These are phyloP conservation scores for Populus davidiana DNA, from an alignment of 345 rosid species.

Conservation along the genomic window DNA sequence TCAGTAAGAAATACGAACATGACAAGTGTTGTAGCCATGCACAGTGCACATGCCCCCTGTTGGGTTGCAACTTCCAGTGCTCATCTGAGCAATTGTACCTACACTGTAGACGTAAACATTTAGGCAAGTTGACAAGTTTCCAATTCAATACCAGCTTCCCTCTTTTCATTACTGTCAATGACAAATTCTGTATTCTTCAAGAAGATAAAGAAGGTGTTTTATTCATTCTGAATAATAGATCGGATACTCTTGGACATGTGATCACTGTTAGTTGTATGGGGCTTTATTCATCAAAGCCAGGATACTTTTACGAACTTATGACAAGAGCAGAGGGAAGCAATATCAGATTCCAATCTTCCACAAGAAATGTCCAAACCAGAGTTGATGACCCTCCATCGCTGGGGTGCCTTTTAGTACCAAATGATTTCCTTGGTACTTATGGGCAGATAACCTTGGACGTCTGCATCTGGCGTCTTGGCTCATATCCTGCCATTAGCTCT, in stretches of 20 bases:
- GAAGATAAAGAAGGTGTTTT: slow-evolving; percentile 18
- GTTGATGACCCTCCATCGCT: slow-evolving; percentile 1
- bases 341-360: slow-evolving; percentile 18
- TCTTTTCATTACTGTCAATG: slow-evolving; percentile 1
- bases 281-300: slow-evolving; percentile 9
- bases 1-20: slow-evolving; percentile 22
- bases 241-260: slow-evolving; percentile 9
- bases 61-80: slow-evolving; percentile 29
- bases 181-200: slow-evolving; percentile 27
- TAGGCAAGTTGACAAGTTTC: slow-evolving; percentile 15
- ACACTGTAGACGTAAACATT: slow-evolving; percentile 31
- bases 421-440: slow-evolving; percentile 5
- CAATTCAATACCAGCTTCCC: neutral
- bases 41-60: slow-evolving; percentile 40
- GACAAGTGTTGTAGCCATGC: slow-evolving; percentile 26
- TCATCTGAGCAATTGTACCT: slow-evolving; percentile 25
- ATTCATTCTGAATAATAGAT: slow-evolving; percentile 16
- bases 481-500: neutral
- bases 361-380: slow-evolving; percentile 3
- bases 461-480: slow-evolving; percentile 10
- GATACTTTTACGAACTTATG: slow-evolving; percentile 12
- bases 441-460: slow-evolving; percentile 14
- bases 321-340: slow-evolving; percentile 6
- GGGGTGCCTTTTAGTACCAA: slow-evolving; percentile 34
- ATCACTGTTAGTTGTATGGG: slow-evolving; percentile 28